Base-by-base conservation (phyloP, 1,284 basidiomycete genomes). In the Rhodotorula glutinis region DNA sequence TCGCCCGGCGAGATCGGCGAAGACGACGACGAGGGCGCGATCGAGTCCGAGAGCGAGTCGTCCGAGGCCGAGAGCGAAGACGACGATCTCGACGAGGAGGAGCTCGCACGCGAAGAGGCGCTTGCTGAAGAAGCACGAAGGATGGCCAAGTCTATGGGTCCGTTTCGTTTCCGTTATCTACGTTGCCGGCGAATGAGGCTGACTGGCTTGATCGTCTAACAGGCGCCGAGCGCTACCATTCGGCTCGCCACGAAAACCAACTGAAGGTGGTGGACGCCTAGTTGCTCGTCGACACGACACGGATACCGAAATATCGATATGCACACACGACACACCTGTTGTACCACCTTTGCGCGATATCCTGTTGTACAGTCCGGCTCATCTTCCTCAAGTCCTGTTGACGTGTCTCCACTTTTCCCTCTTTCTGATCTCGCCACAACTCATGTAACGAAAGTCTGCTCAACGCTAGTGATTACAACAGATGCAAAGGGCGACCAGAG, bases 101-200 rank as follows among this genome's bases (percentile, higher is more conserved):
- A 69, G 53, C 55, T 71, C 2, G 72, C 62, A 25, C 40, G 60
- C 44, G 72, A 71, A 27, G 72, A 73, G 54, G 66, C 61, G 11
- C 57, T 73, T 9, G 62, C 55, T 10, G 69, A 55, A 27, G 55
- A 60, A 30, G 72, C 69, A 11, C 55, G 64, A 14, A 19, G 52
- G 9, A 62, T 53, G 19, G 60, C 64, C 23, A 53, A 46, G 38
- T 57, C 61, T 23, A 61, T 69, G 33, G 70, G 70, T 64, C 4
- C 27, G 69, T 47, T 19, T 8, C 21, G 21, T 21, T 40, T 14
- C n/a, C 27, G 7, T 23, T 44, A 4, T 30, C 38, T 41, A n/a
- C n/a, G n/a, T n/a, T n/a, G 3, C 7, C 27, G 25, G 7, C 3
- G 9, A 13, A 21, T 11, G 14, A n/a, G 8, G 33, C 53, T 56